Base-by-base conservation (phyloP, 2,329 filamentous ascomycete genomes). In the Cladosporium sp. region DNA sequence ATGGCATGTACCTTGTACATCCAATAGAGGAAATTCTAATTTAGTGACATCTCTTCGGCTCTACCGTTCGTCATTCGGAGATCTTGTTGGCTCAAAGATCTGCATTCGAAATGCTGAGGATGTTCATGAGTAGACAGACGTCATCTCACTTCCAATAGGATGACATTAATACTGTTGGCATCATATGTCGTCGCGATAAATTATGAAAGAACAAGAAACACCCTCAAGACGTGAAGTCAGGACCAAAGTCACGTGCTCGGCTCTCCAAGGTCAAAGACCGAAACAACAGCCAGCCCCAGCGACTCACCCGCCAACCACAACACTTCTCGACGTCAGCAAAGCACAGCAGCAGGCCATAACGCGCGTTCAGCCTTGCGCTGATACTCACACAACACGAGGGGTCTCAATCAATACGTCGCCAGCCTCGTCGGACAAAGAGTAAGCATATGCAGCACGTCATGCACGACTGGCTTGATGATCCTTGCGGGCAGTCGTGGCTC, bases 221-320 rank as follows among this genome's bases (percentile, higher is more conserved):
- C 22, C 5, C 22, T 27, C 22, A 27, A 27, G 22, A 30, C 22
- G 9, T 27, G 22, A 27, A 27, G 22, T 27, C 22, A 27, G 22
- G 22, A 9, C 36, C 37, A 20, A 2, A 13, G 17, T 39, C 37
- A 39, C 37, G 37, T 39, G 22, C 9, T 22, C 45, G 45, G 45
- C 15, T 48, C 45, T 48, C 45, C 45, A 40, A 48, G n/a, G 27
- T 40, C 27, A 32, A 40, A 40, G 22, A 19, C 45, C 45, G 45
- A 41, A 29, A 48, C 37, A 32, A 5, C 20, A 15, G 12, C 45
- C 45, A 48, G 27, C 45, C 45, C 34, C 32, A 30, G 37, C 45
- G 45, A 48, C 37, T 48, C 45, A 48, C 37, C 45, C 45, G 37
- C 45, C 45, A 48, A 41, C 45, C 45, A 48, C 44, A 48, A 15